A percentile compares a stretch with the other conserved stretches of the same genome.
Evolutionary conservation across 805 yeast species (phyloP).

Genomic region (Candida berthetii): DNA sequence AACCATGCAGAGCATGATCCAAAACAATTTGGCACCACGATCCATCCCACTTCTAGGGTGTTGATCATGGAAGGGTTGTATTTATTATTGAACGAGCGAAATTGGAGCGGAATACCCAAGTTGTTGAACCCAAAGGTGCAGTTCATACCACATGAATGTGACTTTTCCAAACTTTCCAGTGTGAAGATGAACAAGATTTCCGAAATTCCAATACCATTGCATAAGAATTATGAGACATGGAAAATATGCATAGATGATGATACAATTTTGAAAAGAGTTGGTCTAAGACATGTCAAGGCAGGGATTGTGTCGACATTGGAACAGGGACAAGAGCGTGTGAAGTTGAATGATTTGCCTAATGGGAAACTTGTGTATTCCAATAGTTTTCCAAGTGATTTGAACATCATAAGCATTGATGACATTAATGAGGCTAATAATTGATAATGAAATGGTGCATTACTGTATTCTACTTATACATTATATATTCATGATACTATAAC

Average conservation of each 20-base stretch:
- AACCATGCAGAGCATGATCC: conserved; percentile 78
- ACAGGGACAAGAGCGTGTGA: conserved; percentile 46
- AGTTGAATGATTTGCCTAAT: conserved; percentile 57
- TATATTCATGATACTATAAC: too few relatives aligned
- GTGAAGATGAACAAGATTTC: neutral
- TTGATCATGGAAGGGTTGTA: conserved; percentile 76
- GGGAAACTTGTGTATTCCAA: conserved; percentile 31
- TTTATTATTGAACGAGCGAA: conserved; percentile 47
- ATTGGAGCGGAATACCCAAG: conserved; percentile 48
- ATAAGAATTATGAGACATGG: conserved; percentile 38
- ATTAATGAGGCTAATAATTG: conserved; percentile 7
- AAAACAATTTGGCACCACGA: conserved; percentile 39
- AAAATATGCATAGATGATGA: conserved; percentile 40
- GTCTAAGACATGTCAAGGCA: conserved; percentile 57
- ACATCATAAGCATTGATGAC: conserved; percentile 19
- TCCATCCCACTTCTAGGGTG: conserved; percentile 42
- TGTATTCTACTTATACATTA: too few relatives aligned
- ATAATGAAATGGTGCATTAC: too few relatives aligned
- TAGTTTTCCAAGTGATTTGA: conserved; percentile 18
- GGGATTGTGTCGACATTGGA: conserved; percentile 42
- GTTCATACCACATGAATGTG: conserved; percentile 3
- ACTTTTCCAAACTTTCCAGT: conserved; percentile 4
- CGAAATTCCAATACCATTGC: conserved; percentile 9
- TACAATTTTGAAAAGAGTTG: conserved; percentile 50
- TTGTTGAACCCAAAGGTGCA: conserved; percentile 19